Evolutionary conservation across 306 rosid species (phyloP).

Genomic region (Vigna nakashimae): DNA sequence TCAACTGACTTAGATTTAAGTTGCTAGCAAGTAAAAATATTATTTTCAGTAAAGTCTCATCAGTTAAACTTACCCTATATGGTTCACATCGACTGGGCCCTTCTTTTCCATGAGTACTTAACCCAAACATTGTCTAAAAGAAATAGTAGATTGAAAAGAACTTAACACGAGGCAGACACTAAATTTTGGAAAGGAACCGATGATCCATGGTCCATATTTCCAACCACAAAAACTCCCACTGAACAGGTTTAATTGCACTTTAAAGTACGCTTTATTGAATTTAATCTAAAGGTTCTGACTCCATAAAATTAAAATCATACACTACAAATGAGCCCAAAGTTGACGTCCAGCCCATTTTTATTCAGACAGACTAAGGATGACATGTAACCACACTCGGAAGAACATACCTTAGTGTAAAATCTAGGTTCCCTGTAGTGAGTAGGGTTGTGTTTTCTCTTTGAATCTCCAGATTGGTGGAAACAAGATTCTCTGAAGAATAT

Average conservation of each 20-base stretch:
- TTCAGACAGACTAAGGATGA: constrained; percentile 26
- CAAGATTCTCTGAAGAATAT: constrained; percentile 96
- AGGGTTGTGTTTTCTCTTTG: constrained; percentile 89
- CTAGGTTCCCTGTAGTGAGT: constrained; percentile 97
- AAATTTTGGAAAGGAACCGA: constrained; percentile 19
- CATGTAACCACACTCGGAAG: constrained; percentile 15
- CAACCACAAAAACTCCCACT: constrained; percentile 20
- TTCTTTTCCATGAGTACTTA: background rate
- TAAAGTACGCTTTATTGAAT: constrained; percentile 20
- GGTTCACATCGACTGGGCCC: background rate
- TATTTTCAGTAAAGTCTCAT: background rate
- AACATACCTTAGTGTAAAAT: constrained; percentile 85
- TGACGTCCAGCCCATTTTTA: constrained; percentile 18
- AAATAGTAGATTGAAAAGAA: constrained; percentile 1
- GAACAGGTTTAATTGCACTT: constrained; percentile 8
- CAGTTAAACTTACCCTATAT: background rate
- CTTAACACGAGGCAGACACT: constrained; percentile 10
- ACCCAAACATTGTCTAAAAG: constrained; percentile 5
- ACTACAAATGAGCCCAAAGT: constrained; percentile 23
- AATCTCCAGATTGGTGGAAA: constrained; percentile 97
- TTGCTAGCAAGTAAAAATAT: background rate
- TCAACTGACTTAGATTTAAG: background rate
- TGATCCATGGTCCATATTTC: constrained; percentile 7
- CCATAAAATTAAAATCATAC: constrained; percentile 17
- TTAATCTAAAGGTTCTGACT: constrained; percentile 17